Conservation (phyloP, 1,284 basidiomycete species). For the Vanrija pseudolonga region DNA sequence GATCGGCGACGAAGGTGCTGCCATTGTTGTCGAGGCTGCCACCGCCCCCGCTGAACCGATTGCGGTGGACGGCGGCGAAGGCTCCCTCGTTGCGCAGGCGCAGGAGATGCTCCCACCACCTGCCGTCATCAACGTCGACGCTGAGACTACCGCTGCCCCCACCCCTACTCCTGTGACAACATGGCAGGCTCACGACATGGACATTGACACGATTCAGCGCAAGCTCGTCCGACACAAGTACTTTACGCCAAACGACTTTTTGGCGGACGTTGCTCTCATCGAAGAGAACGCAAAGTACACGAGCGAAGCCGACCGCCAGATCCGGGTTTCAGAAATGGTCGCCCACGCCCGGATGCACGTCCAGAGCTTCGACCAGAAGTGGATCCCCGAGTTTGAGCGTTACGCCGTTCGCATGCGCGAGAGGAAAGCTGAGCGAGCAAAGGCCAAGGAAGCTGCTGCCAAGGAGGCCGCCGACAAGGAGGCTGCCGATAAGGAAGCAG, state of each 20-base stretch:
- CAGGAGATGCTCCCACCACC: not conserved
- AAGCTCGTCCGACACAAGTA: constrained; percentile 84
- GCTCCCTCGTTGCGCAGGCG: not conserved
- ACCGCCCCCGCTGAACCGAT: not conserved
- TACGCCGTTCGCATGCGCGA: constrained; percentile 78
- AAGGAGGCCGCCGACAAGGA: constrained; percentile 56
- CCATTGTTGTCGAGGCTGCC: not conserved
- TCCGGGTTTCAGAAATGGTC: constrained; percentile 84
- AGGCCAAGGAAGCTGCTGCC: constrained; percentile 66
- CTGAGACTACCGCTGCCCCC: not conserved
- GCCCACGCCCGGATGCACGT: constrained; percentile 82
- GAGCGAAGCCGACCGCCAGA: constrained; percentile 70
- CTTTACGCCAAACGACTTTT: constrained; percentile 79
- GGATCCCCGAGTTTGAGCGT: constrained; percentile 78
- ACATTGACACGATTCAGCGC: constrained; percentile 84
- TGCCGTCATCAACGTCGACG: not conserved
- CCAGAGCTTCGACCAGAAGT: constrained; percentile 74
- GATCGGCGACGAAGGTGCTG: not conserved
- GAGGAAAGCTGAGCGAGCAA: constrained; percentile 56
- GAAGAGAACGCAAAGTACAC: constrained; percentile 74
- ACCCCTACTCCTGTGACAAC: not conserved
- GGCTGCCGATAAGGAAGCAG: constrained; percentile 26
- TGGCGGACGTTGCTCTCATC: constrained; percentile 83
- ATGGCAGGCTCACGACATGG: constrained; percentile 63
- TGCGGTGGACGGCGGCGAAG: no score